Evolutionary conservation across 805 yeast species (phyloP), one percentile per base, ranked within the genome.

Genomic region (Nakazawaea populi): DNA sequence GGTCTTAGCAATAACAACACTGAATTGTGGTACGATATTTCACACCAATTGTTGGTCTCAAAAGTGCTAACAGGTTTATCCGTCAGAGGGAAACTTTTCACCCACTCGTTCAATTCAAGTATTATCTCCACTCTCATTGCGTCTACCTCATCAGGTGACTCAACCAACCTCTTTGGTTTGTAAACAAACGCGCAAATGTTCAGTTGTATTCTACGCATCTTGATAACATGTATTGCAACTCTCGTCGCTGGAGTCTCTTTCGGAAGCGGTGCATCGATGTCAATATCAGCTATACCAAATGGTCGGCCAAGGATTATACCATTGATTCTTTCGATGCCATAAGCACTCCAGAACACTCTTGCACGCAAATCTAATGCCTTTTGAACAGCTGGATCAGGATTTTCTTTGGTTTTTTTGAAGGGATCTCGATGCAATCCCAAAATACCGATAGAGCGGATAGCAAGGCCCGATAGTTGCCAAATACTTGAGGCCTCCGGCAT

Each of bases 281-380:
- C 72, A 28, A 56, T 56, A 49, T 67, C 72, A 6, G 69, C 55
- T 12, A 70, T 66, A 12, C 69, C 61, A 52, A 68, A 68, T 8
- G 73, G 73, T 46, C 71, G 55, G 3, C 72, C 71, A 31, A 68
- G 51, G 4, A 66, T 60, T 12, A 68, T 51, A 1, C 69, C 71
- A 44, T 62, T 64, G 40, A 66, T 61, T 49, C 71, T 51, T 51
- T 68, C 71, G 55, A 67, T 55, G 5, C 69, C 66, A 52, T 66
- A 68, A 4, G 69, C 69, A 50, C 64, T 63, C 71, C 71, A 68
- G 49, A 68, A 67, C 6, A 68, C 55, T 30, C 70, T 52, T 8
- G 59, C 55, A 45, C 59, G 59, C 45, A 66, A 48, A 47, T 66
- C 60, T 27, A 45, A 47, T 11, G 30, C 41, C 31, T 38, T 39